Conservation (phyloP, 192 early-diverging fungal species). For the Linnemannia elongata region DNA sequence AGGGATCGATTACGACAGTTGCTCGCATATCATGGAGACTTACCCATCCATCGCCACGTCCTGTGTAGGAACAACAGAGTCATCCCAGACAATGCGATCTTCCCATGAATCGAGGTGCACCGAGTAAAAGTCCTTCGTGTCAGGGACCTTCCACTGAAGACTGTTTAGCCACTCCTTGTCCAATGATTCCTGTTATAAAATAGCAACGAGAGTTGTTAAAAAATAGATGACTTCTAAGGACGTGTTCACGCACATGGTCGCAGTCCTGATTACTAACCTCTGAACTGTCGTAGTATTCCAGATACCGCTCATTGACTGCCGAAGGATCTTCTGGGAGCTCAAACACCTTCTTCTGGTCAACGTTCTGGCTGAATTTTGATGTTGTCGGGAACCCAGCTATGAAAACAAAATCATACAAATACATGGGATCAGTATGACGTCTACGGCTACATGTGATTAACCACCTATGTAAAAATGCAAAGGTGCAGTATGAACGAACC, state of each 20-base stretch:
- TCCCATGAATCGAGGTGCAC: slow-evolving; percentile 90
- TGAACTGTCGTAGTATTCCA: slow-evolving; percentile 25
- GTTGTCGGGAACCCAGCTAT: slow-evolving; percentile 36
- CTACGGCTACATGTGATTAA: not conserved
- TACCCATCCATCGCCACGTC: slow-evolving; percentile 21
- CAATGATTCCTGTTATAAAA: slow-evolving; percentile 14
- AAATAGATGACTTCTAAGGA: not conserved
- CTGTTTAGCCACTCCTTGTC: slow-evolving; percentile 43
- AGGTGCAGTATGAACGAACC: slow-evolving; percentile 27
- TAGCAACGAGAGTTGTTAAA: not conserved
- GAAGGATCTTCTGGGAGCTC: slow-evolving; percentile 39
- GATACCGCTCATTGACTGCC: not conserved
- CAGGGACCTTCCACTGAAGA: slow-evolving; percentile 55
- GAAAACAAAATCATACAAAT: not conserved
- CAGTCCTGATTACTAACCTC: not conserved
- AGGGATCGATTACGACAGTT: not conserved
- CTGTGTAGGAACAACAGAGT: slow-evolving; percentile 50
- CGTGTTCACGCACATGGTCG: not conserved
- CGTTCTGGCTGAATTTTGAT: slow-evolving; percentile 18
- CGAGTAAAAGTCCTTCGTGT: slow-evolving; percentile 67
- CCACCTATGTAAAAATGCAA: not conserved
- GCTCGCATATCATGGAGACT: not conserved
- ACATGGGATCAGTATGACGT: not conserved
- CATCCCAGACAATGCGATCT: slow-evolving; percentile 84
- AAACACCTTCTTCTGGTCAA: slow-evolving; percentile 34